Conservation (phyloP, 2,329 filamentous ascomycete species). For the Fusarium sp. region DNA sequence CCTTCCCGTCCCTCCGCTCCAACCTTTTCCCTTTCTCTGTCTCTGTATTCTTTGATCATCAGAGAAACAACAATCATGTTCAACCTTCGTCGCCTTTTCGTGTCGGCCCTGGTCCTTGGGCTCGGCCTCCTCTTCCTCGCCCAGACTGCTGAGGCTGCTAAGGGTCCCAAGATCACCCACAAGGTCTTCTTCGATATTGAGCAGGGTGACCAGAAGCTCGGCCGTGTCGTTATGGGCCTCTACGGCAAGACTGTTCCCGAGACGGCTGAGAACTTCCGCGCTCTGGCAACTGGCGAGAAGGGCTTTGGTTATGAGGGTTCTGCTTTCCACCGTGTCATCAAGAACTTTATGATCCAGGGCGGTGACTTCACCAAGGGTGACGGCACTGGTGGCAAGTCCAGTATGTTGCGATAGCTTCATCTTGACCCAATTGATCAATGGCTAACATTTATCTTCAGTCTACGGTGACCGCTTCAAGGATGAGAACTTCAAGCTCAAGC, state of each 20-base stretch:
- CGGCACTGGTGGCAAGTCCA: slow-evolving; percentile 87
- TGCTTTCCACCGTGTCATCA: slow-evolving; percentile 90
- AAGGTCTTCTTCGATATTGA: slow-evolving; percentile 93
- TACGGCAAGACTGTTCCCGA: slow-evolving; percentile 90
- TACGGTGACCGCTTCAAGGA: slow-evolving; percentile 87
- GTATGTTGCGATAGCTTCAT: slow-evolving; percentile 63
- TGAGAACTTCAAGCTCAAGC: slow-evolving; percentile 96
- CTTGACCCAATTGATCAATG: slow-evolving; percentile 15
- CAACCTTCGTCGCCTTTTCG: slow-evolving; percentile 76
- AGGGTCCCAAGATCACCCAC: slow-evolving; percentile 95
- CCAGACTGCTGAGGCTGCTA: slow-evolving; percentile 78
- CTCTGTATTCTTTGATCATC: slow-evolving; percentile 35
- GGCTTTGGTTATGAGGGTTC: slow-evolving; percentile 86
- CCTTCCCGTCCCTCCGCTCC: slow-evolving; percentile 32
- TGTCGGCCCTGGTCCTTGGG: slow-evolving; percentile 81
- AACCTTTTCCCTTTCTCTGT: slow-evolving; percentile 17
- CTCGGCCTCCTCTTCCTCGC: slow-evolving; percentile 81
- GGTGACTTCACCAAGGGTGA: slow-evolving; percentile 89
- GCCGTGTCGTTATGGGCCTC: slow-evolving; percentile 83
- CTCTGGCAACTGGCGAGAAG: slow-evolving; percentile 86
- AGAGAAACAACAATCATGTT: slow-evolving; percentile 71
- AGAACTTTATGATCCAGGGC: slow-evolving; percentile 92
- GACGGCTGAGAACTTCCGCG: slow-evolving; percentile 80
- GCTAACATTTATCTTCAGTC: slow-evolving; percentile 61
- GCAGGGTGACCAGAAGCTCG: slow-evolving; percentile 79